Evolutionary conservation across 768 basidiomycete species (phyloP).

Genomic region (Leccinum longicurvipes): DNA sequence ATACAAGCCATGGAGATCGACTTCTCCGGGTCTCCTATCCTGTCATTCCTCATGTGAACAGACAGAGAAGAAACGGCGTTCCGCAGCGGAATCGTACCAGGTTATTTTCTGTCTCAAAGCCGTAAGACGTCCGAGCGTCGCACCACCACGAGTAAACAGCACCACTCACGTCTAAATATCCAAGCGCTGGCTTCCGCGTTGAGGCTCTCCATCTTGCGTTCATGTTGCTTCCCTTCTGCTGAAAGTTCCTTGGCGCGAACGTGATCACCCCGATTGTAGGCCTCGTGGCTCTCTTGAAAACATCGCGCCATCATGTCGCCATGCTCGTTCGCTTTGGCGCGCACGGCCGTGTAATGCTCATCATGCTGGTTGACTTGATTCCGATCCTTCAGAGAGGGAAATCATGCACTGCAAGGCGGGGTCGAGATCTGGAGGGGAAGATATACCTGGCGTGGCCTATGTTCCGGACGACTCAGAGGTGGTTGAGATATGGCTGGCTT

Average conservation of each 20-base stretch:
- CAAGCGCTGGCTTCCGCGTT: conserved; percentile 83
- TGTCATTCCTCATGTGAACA: conserved; percentile 20
- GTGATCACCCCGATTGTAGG: conserved; percentile 70
- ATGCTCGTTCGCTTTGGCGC: conserved; percentile 73
- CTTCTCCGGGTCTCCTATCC: conserved; percentile 68
- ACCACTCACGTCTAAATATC: conserved; percentile 67
- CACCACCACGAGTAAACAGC: background rate
- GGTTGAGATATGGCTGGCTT: conserved; percentile 15
- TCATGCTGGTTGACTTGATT: conserved; percentile 68
- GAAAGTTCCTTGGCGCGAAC: conserved; percentile 80
- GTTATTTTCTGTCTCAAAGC: conserved; percentile 62
- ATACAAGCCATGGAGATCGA: conserved; percentile 90
- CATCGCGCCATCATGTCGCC: conserved; percentile 74
- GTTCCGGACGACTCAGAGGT: conserved; percentile 6
- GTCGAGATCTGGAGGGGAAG: background rate
- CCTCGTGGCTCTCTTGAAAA: conserved; percentile 71
- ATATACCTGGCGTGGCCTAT: conserved; percentile 17
- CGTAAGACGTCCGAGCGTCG: background rate
- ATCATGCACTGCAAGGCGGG: background rate
- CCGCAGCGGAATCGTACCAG: conserved; percentile 37
- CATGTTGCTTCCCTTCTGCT: conserved; percentile 75
- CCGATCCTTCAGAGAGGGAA: conserved; percentile 39
- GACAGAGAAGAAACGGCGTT: background rate
- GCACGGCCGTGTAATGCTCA: conserved; percentile 63
- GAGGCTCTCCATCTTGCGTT: conserved; percentile 70